Conservation (phyloP, 371 early-diverging fungal species). For the Chytridium lagenaria region DNA sequence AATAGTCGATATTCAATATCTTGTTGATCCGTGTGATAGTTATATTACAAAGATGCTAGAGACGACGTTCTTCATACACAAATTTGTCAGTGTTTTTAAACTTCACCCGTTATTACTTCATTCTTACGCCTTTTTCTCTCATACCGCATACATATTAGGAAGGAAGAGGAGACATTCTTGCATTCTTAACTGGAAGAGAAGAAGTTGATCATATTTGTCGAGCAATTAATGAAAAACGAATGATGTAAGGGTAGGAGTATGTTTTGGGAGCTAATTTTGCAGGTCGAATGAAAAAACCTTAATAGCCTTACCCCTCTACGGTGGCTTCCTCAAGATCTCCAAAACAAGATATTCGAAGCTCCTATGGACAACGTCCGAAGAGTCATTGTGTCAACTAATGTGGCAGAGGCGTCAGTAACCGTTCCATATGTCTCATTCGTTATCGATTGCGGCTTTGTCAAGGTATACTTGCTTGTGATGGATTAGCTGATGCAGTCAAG, state of each 20-base stretch:
- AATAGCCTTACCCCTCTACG: constrained; percentile 75
- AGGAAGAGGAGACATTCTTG: constrained; percentile 77
- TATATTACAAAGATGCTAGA: constrained; percentile 70
- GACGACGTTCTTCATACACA: constrained; percentile 71
- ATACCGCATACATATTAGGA: constrained; percentile 54
- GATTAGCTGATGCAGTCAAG: constrained; percentile 44
- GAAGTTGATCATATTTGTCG: constrained; percentile 75
- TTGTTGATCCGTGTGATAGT: constrained; percentile 60
- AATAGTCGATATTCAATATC: constrained; percentile 69
- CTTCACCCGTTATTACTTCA: no score
- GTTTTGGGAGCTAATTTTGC: neutral
- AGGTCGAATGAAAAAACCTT: constrained; percentile 42
- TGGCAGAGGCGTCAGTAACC: constrained; percentile 86
- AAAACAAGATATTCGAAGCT: constrained; percentile 70
- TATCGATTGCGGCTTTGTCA: constrained; percentile 84
- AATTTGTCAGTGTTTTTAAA: constrained; percentile 55
- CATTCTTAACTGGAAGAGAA: constrained; percentile 86
- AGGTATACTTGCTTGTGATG: constrained; percentile 77
- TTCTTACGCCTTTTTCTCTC: no score
- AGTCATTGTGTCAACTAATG: constrained; percentile 73
- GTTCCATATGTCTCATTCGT: constrained; percentile 86
- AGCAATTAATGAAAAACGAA: constrained; percentile 57
- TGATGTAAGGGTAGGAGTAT: constrained; percentile 53
- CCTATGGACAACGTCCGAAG: constrained; percentile 68
- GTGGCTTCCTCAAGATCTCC: constrained; percentile 71